Conservation (phyloP, 139 green algal species). For the Chlamydomonas sp. region DNA sequence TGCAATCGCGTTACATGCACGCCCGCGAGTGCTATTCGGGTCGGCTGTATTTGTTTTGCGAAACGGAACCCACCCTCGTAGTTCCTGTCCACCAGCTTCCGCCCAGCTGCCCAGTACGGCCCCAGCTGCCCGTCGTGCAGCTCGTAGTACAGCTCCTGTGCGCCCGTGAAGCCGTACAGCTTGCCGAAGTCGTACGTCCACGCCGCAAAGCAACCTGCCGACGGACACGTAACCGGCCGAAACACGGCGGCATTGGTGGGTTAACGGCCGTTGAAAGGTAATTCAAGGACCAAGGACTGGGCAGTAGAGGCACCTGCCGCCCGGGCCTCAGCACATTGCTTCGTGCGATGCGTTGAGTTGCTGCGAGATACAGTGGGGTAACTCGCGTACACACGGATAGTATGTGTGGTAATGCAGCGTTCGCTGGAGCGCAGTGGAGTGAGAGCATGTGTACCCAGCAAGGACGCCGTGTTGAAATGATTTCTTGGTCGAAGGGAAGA, state of each 20-base stretch:
- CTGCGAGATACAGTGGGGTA: too few species aligned
- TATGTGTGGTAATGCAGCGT: too few species aligned
- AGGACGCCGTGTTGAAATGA: neutral
- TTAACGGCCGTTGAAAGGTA: neutral
- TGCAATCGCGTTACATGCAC: neutral
- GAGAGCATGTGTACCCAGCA: too few species aligned
- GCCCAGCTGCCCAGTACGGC: constrained; percentile 4
- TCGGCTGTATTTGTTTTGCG: neutral
- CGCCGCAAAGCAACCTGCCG: constrained; percentile 8
- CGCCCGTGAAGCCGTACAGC: constrained; percentile 5
- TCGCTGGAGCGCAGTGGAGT: too few species aligned
- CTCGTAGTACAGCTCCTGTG: constrained; percentile 1
- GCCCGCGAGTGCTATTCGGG: neutral
- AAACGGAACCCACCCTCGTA: constrained; percentile 10
- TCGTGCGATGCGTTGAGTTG: too few species aligned
- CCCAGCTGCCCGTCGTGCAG: constrained; percentile 9
- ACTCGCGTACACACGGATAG: too few species aligned
- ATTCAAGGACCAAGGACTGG: neutral
- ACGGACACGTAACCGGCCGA: too few species aligned
- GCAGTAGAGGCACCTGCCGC: too few species aligned
- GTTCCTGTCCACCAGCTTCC: constrained; percentile 5
- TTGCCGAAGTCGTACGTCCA: constrained; percentile 27
- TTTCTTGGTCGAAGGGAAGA: neutral
- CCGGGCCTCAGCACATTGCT: too few species aligned
- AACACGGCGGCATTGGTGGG: neutral